Evolutionary conservation across 306 rosid species (phyloP), one percentile per base, ranked within the genome.

Genomic region (Cucurbita ficifolia): DNA sequence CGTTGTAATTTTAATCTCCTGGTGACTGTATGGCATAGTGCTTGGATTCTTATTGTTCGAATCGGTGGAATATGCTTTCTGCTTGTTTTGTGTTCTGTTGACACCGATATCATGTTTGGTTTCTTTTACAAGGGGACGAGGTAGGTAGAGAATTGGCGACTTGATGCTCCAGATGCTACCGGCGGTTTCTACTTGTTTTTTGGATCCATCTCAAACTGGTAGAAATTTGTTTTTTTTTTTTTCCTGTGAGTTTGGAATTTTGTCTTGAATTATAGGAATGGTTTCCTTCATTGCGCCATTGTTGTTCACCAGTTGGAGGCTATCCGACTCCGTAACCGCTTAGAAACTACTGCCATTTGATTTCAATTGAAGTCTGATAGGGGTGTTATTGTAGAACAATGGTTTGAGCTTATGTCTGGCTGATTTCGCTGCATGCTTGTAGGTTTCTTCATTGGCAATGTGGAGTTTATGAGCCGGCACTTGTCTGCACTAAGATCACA

Each of bases 151-250:
- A 22, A 68, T 46, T 19, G 19, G 19, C 14, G 21, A 13, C 56
- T 55, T 79, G 67, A 81, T 86, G 87, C 73, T 81, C 75, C 84
- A 61, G 81, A 82, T 79, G 71, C 81, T 79, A 5, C 90, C 87
- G 10, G 68, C 85, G 24, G 76, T 71, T 79, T 79, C 88, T 75
- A 77, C 81, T 77, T 74, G 85, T 69, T 72, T 76, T 33, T 80
- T 81, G 77, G 85, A 84, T 50, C 50, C 85, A 60, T 84, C 84
- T 65, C 87, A 53, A 60, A 86, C 75, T 57, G 82, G 97, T 89
- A 79, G 1, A 64, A 39, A 65, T 40, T 13, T 55, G 79, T 49
- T 67, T 67, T 62, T 19, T 65, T 19, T 65, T 80, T 71, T 72
- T 29, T 36, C 1, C 2, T 35, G 8, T 10, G n/a, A 52, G 50